These are phyloP conservation scores for Lachnellula cervina DNA, from an alignment of 2,329 filamentous ascomycete species.

Conservation along the genomic window DNA sequence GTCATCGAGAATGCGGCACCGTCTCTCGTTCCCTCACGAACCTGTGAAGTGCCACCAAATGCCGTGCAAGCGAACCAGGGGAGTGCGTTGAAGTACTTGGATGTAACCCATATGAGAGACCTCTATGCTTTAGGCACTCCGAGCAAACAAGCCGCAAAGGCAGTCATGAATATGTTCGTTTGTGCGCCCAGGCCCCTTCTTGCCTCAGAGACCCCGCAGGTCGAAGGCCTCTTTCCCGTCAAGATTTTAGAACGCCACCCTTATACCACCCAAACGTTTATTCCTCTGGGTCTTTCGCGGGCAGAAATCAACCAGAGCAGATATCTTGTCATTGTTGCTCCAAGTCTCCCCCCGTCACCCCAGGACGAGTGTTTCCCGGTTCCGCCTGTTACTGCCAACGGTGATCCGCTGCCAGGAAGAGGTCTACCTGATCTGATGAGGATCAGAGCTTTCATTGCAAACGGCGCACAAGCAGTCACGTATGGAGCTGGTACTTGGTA, in stretches of 20 bases:
- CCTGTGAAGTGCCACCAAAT: constrained; percentile 35
- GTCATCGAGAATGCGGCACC: constrained; percentile 71
- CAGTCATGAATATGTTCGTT: constrained; percentile 84
- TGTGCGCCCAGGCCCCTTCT: constrained; percentile 63
- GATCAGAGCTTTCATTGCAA: constrained; percentile 73
- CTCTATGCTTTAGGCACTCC: constrained; percentile 60
- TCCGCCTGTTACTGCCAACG: constrained; percentile 16
- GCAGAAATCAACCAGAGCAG: constrained; percentile 40
- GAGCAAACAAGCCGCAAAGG: constrained; percentile 49
- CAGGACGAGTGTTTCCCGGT: constrained; percentile 37
- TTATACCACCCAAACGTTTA: constrained; percentile 90
- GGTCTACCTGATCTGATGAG: constrained; percentile 64
- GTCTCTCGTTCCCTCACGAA: constrained; percentile 43
- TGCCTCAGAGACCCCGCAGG: constrained; percentile 19
- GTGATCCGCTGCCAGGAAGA: constrained; percentile 19
- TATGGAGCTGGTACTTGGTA: constrained; percentile 84
- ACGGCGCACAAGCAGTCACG: constrained; percentile 76
- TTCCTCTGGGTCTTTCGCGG: constrained; percentile 60
- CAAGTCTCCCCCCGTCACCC: constrained; percentile 54
- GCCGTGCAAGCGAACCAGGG: constrained; percentile 74
- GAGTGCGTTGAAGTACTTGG: constrained; percentile 78
- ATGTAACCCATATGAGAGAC: constrained; percentile 69
- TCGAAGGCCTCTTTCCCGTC: constrained; percentile 53
- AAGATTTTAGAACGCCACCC: constrained; percentile 83
- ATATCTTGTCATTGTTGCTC: constrained; percentile 87